Conservation (phyloP, 2,329 filamentous ascomycete species). For the Cladosporium phlei region DNA sequence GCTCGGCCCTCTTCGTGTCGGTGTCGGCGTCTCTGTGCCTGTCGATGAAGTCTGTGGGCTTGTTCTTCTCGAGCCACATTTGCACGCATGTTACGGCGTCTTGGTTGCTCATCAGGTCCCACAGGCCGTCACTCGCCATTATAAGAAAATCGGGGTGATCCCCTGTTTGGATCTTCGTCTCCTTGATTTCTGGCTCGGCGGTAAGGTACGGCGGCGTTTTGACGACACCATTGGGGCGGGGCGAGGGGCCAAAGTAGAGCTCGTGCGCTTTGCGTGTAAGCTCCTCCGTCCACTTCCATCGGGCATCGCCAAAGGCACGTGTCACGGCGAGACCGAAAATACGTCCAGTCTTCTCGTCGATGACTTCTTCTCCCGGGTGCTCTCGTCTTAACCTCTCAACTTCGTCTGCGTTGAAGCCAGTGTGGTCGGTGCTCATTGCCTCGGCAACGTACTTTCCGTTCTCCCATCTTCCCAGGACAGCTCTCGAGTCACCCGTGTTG, state of each 20-base stretch:
- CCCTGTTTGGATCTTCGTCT: conserved; percentile 44
- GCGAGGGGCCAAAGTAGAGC: conserved; percentile 48
- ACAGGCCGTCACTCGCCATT: conserved; percentile 63
- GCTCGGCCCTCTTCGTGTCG: not conserved
- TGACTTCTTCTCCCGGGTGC: conserved; percentile 60
- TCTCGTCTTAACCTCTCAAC: conserved; percentile 49
- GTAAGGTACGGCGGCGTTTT: conserved; percentile 63
- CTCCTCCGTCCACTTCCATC: conserved; percentile 61
- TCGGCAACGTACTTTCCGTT: conserved; percentile 47
- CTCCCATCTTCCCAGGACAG: conserved; percentile 55
- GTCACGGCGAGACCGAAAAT: conserved; percentile 59
- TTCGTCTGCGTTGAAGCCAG: conserved; percentile 58
- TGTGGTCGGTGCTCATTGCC: conserved; percentile 61
- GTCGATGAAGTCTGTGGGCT: conserved; percentile 21
- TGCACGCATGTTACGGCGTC: conserved; percentile 43
- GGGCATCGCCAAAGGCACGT: conserved; percentile 63
- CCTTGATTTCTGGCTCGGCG: conserved; percentile 61
- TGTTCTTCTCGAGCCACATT: conserved; percentile 48
- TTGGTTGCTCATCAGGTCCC: conserved; percentile 36
- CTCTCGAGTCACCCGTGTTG: conserved; percentile 63
- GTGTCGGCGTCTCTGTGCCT: conserved; percentile 16
- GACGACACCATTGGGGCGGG: conserved; percentile 38
- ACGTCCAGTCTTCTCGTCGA: conserved; percentile 52
- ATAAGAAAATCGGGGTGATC: conserved; percentile 56
- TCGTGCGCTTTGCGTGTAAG: conserved; percentile 42